Conservation (phyloP, 306 rosid genomes). For the Fragaria iinumae region DNA sequence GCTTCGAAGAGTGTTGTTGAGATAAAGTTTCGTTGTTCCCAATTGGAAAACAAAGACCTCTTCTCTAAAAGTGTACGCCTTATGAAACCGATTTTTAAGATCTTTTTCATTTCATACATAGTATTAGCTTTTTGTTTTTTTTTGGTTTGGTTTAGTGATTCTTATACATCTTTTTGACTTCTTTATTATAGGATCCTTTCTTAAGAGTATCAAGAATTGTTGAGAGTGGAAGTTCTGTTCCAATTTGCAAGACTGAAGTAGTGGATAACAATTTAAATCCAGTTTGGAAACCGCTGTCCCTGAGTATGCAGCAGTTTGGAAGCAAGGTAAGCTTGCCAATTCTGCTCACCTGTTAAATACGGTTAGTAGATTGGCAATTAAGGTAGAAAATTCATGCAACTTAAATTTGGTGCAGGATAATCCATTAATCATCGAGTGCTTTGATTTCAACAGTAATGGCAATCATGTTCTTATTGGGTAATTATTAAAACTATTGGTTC, state of each 20-base stretch:
- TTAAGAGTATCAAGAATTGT: conserved; percentile 69
- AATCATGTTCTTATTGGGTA: conserved; percentile 80
- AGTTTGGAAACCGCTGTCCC: conserved; percentile 64
- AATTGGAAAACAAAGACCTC: conserved; percentile 69
- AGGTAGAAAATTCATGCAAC: not conserved
- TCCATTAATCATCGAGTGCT: conserved; percentile 81
- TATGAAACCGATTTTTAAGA: conserved; percentile 1
- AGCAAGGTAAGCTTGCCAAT: conserved; percentile 58
- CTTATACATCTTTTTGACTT: not conserved
- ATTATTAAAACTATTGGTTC: conserved; percentile 11
- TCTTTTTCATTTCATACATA: not conserved
- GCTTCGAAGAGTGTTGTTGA: conserved; percentile 65
- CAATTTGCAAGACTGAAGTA: conserved; percentile 91
- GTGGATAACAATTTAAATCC: conserved; percentile 69
- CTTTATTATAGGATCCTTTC: conserved; percentile 72
- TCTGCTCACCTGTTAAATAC: conserved; percentile 9
- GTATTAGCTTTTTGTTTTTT: not conserved
- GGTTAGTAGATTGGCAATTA: conserved; percentile 10
- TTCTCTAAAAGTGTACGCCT: conserved; percentile 71
- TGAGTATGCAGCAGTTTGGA: conserved; percentile 66
- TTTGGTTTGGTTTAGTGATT: conserved; percentile 5
- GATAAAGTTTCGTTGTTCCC: conserved; percentile 60
- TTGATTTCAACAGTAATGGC: conserved; percentile 81
- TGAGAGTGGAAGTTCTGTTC: conserved; percentile 71
- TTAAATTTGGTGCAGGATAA: conserved; percentile 51